phyloP scores from a whole-genome alignment of 1,284 basidiomycete species.

The Austroboletus novae-zelandiae region DNA sequence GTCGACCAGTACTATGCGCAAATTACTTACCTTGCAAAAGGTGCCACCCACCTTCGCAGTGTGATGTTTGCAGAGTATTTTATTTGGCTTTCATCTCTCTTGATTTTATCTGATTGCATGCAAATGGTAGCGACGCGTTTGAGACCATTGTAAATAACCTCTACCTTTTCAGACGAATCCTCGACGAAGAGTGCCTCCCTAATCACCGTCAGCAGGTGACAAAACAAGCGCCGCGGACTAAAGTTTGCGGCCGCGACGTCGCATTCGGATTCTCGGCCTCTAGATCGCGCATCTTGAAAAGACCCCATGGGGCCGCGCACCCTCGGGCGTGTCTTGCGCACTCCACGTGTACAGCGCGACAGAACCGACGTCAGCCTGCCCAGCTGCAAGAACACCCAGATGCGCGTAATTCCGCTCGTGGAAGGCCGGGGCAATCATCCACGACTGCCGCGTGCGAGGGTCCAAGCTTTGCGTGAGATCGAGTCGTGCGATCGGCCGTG shows the following conservation, averaged over 20 bases:
- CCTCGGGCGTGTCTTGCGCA: constrained; percentile 61
- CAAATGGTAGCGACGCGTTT: constrained; percentile 71
- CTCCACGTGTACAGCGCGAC: constrained; percentile 75
- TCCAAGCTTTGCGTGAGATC: constrained; percentile 48
- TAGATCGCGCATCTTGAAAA: constrained; percentile 62
- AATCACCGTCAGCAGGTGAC: background rate
- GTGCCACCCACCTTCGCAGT: constrained; percentile 68
- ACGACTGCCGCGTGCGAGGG: constrained; percentile 39
- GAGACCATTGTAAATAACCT: constrained; percentile 59
- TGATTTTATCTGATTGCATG: constrained; percentile 61
- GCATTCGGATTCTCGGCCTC: constrained; percentile 41
- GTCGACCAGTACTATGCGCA: too few relatives aligned
- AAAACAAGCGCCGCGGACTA: constrained; percentile 5
- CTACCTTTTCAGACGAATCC: constrained; percentile 23
- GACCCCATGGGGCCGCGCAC: constrained; percentile 69
- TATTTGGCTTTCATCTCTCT: constrained; percentile 42
- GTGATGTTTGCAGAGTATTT: constrained; percentile 32
- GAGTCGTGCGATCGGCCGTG: constrained; percentile 60
- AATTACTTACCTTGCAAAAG: constrained; percentile 20
- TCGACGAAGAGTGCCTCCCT: constrained; percentile 29
- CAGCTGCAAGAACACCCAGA: constrained; percentile 68
- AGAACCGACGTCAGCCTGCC: constrained; percentile 61
- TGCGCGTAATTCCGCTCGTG: constrained; percentile 78
- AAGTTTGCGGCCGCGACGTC: constrained; percentile 68
- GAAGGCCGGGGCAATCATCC: constrained; percentile 71